phyloP scores from a whole-genome alignment of 1,139 yeast species.

The Yamadazyma sp. region DNA sequence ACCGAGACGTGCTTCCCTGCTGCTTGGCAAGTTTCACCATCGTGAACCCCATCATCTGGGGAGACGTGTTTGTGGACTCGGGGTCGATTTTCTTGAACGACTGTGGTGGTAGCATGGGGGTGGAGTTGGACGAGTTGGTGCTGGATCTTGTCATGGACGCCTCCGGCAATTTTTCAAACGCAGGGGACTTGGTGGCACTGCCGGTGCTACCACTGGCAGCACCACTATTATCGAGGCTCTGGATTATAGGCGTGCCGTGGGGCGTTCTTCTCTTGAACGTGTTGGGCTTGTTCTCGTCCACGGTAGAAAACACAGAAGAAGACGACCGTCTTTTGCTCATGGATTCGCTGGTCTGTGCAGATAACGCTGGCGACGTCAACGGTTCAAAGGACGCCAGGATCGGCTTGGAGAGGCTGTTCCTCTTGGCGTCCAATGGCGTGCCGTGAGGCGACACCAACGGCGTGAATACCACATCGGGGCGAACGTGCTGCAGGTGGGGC shows the following conservation, averaged over 20 bases:
- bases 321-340: slow-evolving; percentile 36
- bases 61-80: slow-evolving; percentile 15
- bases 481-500: slow-evolving; percentile 30
- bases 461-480: slow-evolving; percentile 59
- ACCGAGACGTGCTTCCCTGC: slow-evolving; percentile 10
- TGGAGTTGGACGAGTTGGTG: slow-evolving; percentile 14
- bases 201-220: too few relatives aligned
- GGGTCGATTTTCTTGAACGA: slow-evolving; percentile 28
- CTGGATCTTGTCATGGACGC: slow-evolving; percentile 22
- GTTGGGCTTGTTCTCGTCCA: slow-evolving; percentile 22
- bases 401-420: slow-evolving; percentile 22
- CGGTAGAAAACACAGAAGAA: slow-evolving; percentile 33
- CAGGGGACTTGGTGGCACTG: slow-evolving; percentile 10
- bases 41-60: slow-evolving; percentile 48
- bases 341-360: slow-evolving; percentile 33
- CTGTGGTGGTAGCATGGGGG: slow-evolving; percentile 43
- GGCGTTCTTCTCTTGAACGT: slow-evolving; percentile 44
- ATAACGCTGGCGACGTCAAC: slow-evolving; percentile 67
- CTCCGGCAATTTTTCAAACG: slow-evolving; percentile 40
- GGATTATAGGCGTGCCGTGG: slow-evolving; percentile 48
- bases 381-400: slow-evolving; percentile 43
- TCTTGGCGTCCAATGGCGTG: slow-evolving; percentile 63
- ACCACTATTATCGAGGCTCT: slow-evolving; percentile 4
- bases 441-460: slow-evolving; percentile 78
- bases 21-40: slow-evolving; percentile 50